Conservation (phyloP, 192 early-diverging fungal genomes). For the Coemansia sp. region DNA sequence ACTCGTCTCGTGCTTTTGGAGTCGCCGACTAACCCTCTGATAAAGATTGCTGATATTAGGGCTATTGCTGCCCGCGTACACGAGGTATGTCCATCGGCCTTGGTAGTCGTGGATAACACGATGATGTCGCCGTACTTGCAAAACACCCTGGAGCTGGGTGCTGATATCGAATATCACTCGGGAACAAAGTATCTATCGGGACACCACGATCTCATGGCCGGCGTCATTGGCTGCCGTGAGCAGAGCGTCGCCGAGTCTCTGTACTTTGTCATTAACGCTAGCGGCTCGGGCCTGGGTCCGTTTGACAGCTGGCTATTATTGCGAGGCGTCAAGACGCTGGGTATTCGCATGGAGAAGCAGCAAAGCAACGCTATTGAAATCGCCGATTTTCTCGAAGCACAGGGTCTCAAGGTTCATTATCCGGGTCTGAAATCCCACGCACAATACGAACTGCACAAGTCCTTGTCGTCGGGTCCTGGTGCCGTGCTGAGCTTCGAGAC, state of each 20-base stretch:
- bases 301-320: constrained; percentile 94
- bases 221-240: constrained; percentile 81
- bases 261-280: constrained; percentile 94
- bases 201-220: constrained; percentile 99
- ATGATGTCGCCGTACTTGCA: constrained; percentile 98
- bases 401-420: constrained; percentile 84
- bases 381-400: constrained; percentile 77
- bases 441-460: constrained; percentile 78
- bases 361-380: constrained; percentile 81
- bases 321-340: constrained; percentile 93
- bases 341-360: constrained; percentile 95
- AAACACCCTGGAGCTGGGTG: constrained; percentile 84
- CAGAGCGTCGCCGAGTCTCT: constrained; percentile 77
- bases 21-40: constrained; percentile 95
- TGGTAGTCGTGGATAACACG: constrained; percentile 97
- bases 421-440: constrained; percentile 85
- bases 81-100: constrained; percentile 69
- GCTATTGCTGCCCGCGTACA: constrained; percentile 75
- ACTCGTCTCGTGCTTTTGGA: constrained; percentile 89
- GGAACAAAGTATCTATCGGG: constrained; percentile 97
- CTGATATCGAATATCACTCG: constrained; percentile 93
- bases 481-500: constrained; percentile 96
- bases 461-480: constrained; percentile 81
- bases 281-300: constrained; percentile 84
- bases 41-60: constrained; percentile 90